These are phyloP conservation scores for Ophiostoma sp. DNA, from an alignment of 2,329 filamentous ascomycete species.

Conservation along the genomic window DNA sequence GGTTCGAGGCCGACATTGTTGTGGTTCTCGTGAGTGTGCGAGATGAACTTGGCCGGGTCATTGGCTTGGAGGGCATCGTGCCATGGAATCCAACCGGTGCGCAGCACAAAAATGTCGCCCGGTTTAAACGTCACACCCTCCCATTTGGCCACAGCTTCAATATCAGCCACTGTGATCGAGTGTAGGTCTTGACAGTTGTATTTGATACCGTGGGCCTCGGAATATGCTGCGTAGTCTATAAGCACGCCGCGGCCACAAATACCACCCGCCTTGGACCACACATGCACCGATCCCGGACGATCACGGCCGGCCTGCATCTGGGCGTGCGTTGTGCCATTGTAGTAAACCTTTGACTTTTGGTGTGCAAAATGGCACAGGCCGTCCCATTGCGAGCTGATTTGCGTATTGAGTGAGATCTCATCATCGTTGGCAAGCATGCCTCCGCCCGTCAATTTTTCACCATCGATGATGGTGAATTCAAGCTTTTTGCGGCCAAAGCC, in stretches of 20 bases:
- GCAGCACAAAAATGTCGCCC: slow-evolving; percentile 62
- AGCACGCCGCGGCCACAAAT: slow-evolving; percentile 52
- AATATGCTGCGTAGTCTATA: slow-evolving; percentile 48
- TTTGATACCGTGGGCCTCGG: slow-evolving; percentile 44
- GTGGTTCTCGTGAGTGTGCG: not conserved
- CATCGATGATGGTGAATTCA: slow-evolving; percentile 32
- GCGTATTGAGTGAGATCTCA: slow-evolving; percentile 24
- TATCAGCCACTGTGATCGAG: slow-evolving; percentile 49
- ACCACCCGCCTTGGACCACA: slow-evolving; percentile 38
- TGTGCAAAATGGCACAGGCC: slow-evolving; percentile 35
- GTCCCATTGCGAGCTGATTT: slow-evolving; percentile 52
- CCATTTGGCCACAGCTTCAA: slow-evolving; percentile 53
- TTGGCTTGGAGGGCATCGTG: slow-evolving; percentile 43
- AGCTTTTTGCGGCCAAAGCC: slow-evolving; percentile 52
- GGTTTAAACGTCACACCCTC: slow-evolving; percentile 58
- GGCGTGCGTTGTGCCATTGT: slow-evolving; percentile 36
- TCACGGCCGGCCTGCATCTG: slow-evolving; percentile 29
- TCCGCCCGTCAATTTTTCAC: not conserved
- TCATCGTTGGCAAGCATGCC: slow-evolving; percentile 23
- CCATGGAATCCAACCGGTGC: slow-evolving; percentile 57
- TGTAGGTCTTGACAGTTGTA: slow-evolving; percentile 50
- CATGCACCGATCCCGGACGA: slow-evolving; percentile 20
- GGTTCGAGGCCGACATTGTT: slow-evolving; percentile 29
- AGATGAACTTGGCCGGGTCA: not conserved
- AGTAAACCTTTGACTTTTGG: slow-evolving; percentile 25